A percentile compares a stretch with the other conserved stretches of the same genome.
These are phyloP conservation scores for Botrytis squamosa DNA, from an alignment of 2,329 filamentous ascomycete species.

Conservation along the genomic window DNA sequence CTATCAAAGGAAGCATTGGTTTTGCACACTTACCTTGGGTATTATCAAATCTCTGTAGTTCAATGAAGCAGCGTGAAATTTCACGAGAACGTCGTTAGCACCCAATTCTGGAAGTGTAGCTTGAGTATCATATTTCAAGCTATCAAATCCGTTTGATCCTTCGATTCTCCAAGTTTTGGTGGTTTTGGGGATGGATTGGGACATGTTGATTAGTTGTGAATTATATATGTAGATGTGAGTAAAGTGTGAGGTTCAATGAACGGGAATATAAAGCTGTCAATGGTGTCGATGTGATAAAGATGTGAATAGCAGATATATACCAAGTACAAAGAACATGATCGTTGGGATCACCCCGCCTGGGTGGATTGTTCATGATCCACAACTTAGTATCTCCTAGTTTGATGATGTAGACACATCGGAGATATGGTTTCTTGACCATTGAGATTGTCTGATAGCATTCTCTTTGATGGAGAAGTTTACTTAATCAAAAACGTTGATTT, in stretches of 20 bases:
- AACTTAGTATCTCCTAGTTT: constrained; percentile 15
- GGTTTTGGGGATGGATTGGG: constrained; percentile 35
- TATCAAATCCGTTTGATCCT: constrained; percentile 49
- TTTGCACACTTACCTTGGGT: constrained; percentile 33
- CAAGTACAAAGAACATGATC: neutral
- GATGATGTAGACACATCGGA: neutral
- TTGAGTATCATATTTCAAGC: constrained; percentile 45
- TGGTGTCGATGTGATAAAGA: neutral
- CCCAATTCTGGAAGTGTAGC: constrained; percentile 43
- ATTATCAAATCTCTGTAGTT: constrained; percentile 44
- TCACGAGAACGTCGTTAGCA: constrained; percentile 56
- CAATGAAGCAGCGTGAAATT: constrained; percentile 44
- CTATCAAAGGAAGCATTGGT: no score
- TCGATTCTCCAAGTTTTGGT: constrained; percentile 49
- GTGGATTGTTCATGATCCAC: neutral
- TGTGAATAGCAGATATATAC: neutral
- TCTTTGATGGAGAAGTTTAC: neutral
- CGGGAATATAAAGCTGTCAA: neutral
- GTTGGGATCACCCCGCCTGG: neutral
- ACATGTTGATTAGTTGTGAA: neutral
- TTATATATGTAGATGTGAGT: neutral
- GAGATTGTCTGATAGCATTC: neutral
- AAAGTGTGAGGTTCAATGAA: neutral
- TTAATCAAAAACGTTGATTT: neutral
- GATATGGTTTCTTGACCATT: constrained; percentile 3